phyloP scores from a whole-genome alignment of 1,284 basidiomycete species.

The Xerocomus tenax region DNA sequence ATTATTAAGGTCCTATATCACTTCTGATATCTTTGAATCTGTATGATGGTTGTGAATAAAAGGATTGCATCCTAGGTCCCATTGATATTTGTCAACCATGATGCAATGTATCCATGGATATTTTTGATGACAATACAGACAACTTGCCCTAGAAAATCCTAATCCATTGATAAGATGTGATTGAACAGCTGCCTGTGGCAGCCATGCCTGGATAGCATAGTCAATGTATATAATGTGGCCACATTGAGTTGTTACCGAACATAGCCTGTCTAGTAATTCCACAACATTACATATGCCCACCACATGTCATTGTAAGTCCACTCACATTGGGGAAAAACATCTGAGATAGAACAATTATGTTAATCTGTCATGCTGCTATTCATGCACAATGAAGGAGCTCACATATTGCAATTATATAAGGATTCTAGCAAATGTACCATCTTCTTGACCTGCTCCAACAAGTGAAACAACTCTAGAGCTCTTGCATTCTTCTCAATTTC shows the following conservation, averaged over 20 bases:
- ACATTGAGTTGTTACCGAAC: too few species aligned
- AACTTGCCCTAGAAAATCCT: not conserved
- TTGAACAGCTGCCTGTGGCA: too few species aligned
- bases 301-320: not conserved
- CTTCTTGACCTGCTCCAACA: not conserved
- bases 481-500: too few species aligned
- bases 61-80: not conserved
- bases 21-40: not conserved
- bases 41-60: not conserved
- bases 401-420: not conserved
- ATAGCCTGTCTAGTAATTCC: too few species aligned
- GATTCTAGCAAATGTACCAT: not conserved
- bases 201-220: too few species aligned
- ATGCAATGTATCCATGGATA: too few species aligned
- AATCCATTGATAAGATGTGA: too few species aligned
- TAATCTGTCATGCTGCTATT: not conserved
- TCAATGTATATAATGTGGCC: too few species aligned
- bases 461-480: too few species aligned
- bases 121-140: too few species aligned
- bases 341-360: not conserved
- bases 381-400: not conserved
- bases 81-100: too few species aligned
- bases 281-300: too few species aligned
- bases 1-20: not conserved
- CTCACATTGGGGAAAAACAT: not conserved